Evolutionary conservation across 2,329 filamentous ascomycete genomes (phyloP).

Genomic region (Aspergillus sp.): DNA sequence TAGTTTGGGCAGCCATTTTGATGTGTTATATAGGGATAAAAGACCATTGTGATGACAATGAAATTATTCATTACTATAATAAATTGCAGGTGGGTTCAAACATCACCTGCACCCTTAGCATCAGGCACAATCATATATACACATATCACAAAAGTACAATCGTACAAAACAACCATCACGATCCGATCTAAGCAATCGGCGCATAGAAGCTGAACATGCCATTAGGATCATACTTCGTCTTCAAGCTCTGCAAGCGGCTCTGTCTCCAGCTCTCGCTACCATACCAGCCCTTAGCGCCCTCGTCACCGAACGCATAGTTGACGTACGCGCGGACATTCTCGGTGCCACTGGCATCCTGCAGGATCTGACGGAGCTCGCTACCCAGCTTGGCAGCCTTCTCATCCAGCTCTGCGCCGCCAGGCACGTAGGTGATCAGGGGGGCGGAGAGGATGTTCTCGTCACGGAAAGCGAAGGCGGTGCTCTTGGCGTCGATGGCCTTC

Average conservation of each 20-base stretch:
- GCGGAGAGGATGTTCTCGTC: slow-evolving; percentile 43
- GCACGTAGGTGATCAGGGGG: slow-evolving; percentile 32
- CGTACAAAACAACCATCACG: neutral
- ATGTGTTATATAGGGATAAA: neutral
- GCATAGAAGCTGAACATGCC: slow-evolving; percentile 30
- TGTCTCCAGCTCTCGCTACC: slow-evolving; percentile 34
- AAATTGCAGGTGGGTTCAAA: neutral
- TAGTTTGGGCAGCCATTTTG: no score
- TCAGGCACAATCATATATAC: neutral
- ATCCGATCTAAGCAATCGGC: slow-evolving; percentile 19
- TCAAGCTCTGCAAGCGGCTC: slow-evolving; percentile 29
- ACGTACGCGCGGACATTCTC: slow-evolving; percentile 28
- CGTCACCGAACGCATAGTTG: slow-evolving; percentile 33
- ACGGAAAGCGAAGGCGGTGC: slow-evolving; percentile 50
- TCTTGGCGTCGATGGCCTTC: slow-evolving; percentile 31
- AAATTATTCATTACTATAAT: neutral
- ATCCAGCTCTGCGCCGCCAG: slow-evolving; percentile 22
- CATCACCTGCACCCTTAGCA: neutral
- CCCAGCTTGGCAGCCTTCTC: slow-evolving; percentile 28
- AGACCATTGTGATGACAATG: neutral
- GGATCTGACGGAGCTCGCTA: slow-evolving; percentile 28
- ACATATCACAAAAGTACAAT: neutral
- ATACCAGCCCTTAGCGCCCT: slow-evolving; percentile 27
- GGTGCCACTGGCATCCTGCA: slow-evolving; percentile 20
- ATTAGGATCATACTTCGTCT: slow-evolving; percentile 37